Percentiles rank a stretch among this genome's conserved stretches.
Evolutionary conservation across 495 filamentous ascomycete genomes (phyloP).

Genomic region (Jackrogersella multiformis): DNA sequence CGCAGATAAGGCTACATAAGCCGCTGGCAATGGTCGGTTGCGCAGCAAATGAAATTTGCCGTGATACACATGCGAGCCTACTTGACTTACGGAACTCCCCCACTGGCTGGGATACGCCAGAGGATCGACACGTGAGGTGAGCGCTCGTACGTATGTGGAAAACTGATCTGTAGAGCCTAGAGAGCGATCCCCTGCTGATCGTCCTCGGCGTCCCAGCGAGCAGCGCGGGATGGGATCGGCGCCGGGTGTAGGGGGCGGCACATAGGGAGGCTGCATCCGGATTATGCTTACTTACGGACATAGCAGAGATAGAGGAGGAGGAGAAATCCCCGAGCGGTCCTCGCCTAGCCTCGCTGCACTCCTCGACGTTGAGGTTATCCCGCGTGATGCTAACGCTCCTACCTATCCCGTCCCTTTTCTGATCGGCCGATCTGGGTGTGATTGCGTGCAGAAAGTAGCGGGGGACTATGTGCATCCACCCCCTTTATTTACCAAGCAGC

Average conservation of each 20-base stretch:
- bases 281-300: constrained; percentile 27
- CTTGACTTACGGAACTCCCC: constrained; percentile 29
- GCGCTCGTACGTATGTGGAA: constrained; percentile 13
- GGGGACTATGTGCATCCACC: constrained; percentile 10
- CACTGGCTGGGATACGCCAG: constrained; percentile 26
- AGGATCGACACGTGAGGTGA: constrained; percentile 35
- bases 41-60: constrained; percentile 26
- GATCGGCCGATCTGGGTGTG: constrained; percentile 33
- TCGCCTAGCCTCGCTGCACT: constrained; percentile 16
- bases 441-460: constrained; percentile 39
- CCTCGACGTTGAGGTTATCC: constrained; percentile 18
- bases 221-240: constrained; percentile 39
- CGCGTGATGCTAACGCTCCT: constrained; percentile 8
- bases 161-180: constrained; percentile 7
- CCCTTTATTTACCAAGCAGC: constrained; percentile 11
- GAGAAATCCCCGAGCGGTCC: constrained; percentile 28
- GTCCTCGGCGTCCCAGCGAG: constrained; percentile 16
- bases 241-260: constrained; percentile 40
- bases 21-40: constrained; percentile 10
- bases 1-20: constrained; percentile 12
- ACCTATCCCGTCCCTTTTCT: background rate
- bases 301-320: constrained; percentile 1
- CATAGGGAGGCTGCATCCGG: constrained; percentile 42
- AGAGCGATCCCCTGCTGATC: constrained; percentile 29
- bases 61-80: constrained; percentile 31